phyloP scores from a whole-genome alignment of 805 yeast species.

The Lipomyces starkeyi region DNA sequence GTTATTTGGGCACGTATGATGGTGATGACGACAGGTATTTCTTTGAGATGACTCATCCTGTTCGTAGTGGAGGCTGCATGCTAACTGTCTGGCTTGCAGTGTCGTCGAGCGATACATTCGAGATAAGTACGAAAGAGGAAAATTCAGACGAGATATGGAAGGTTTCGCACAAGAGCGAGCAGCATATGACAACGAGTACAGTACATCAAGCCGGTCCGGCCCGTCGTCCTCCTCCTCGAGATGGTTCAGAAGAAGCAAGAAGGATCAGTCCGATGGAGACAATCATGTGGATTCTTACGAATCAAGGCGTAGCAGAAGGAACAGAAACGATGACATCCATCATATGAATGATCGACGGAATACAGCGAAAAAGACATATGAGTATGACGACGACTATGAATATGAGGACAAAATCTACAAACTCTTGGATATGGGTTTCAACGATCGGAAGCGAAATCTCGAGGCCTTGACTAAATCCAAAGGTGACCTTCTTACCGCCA shows the following conservation, averaged over 20 bases:
- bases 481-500: constrained; percentile 66
- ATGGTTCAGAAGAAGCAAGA: constrained; percentile 29
- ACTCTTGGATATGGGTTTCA: constrained; percentile 62
- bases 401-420: constrained; percentile 52
- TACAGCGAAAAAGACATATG: constrained; percentile 12
- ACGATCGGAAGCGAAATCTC: constrained; percentile 59
- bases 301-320: not conserved
- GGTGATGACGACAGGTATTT: constrained; percentile 56
- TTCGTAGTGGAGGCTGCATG: not conserved
- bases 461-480: constrained; percentile 66
- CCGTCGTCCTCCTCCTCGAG: constrained; percentile 14
- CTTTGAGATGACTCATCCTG: not conserved
- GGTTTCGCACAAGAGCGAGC: constrained; percentile 36
- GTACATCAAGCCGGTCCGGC: constrained; percentile 1
- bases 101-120: constrained; percentile 64
- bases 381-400: constrained; percentile 32
- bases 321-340: not conserved
- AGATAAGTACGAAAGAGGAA: constrained; percentile 72
- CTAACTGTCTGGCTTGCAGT: constrained; percentile 9
- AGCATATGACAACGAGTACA: constrained; percentile 8
- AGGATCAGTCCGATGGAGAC: constrained; percentile 11
- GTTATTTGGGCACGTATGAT: constrained; percentile 70
- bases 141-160: constrained; percentile 53
- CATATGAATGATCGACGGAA: constrained; percentile 1
- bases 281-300: constrained; percentile 3